A percentile compares a stretch with the other conserved stretches of the same genome.
Evolutionary conservation across 495 filamentous ascomycete genomes (phyloP).

Genomic region (Aspergillus homomorphus): DNA sequence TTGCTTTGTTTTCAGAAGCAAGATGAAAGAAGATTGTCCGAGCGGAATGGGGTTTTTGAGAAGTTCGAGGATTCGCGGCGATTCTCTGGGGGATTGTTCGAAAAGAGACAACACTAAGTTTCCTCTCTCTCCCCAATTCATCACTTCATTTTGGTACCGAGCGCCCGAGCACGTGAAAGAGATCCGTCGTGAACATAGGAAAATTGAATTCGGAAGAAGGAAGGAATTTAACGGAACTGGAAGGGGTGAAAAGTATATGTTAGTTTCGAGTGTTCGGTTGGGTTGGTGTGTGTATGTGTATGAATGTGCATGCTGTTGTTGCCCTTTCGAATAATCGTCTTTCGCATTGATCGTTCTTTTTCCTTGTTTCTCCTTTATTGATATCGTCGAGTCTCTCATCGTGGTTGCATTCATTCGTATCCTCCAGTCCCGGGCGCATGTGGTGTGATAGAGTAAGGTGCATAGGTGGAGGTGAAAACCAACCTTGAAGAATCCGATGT

Average conservation of each 20-base stretch:
- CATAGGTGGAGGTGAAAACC: slow-evolving; percentile 22
- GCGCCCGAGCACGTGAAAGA: slow-evolving; percentile 29
- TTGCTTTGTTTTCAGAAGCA: neutral
- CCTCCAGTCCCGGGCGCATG: neutral
- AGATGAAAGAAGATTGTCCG: neutral
- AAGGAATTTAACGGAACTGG: slow-evolving; percentile 53
- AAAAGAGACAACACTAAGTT: neutral
- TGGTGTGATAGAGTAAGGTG: neutral
- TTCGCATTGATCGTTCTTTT: neutral
- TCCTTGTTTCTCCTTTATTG: slow-evolving; percentile 1
- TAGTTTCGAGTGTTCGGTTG: slow-evolving; percentile 13
- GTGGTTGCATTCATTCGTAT: neutral
- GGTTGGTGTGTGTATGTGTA: neutral
- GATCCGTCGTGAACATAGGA: slow-evolving; percentile 33
- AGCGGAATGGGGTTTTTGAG: neutral
- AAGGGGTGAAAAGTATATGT: slow-evolving; percentile 15
- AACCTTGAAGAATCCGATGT: slow-evolving; percentile 97
- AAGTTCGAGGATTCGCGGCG: neutral
- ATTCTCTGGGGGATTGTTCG: neutral
- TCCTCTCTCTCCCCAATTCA: neutral
- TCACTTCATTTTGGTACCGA: slow-evolving; percentile 16
- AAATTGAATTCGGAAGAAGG: slow-evolving; percentile 29
- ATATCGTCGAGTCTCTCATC: neutral
- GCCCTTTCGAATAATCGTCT: neutral
- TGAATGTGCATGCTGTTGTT: neutral